Base-by-base conservation (phyloP, 805 yeast genomes). In the Candida bentonensis region DNA sequence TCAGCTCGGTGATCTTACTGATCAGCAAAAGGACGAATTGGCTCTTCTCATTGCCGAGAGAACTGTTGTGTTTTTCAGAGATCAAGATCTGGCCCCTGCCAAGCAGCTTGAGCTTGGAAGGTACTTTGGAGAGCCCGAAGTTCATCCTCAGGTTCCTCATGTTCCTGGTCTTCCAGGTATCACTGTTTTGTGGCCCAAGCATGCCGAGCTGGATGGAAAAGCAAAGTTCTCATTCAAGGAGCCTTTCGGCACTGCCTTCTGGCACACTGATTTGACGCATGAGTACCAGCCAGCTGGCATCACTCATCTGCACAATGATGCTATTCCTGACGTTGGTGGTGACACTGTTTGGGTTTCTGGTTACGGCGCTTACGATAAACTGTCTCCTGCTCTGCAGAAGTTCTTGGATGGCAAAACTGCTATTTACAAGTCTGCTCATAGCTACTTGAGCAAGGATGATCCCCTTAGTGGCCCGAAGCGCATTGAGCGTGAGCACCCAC, bases 241-340 rank as follows among this genome's bases (percentile, higher is more conserved):
- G 21, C 49, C 49, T 9, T 30, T 30, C 36, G 36, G 36, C 17
- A 30, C 36, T 11, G 36, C 36, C 36, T 30, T 47, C 40, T 82
- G 85, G 83, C 92, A 83, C 61, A 70, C 83, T 9, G 94, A 83
- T 58, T 79, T 80, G 39, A 73, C 85, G 22, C 82, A 79, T 59
- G 92, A 82, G 60, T 69, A 69, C 42, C 84, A 78, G 56, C 82
- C 88, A 11, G 81, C 89, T 13, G 82, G 82, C 15, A 66, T 73
- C 46, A 82, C 94, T 0, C 72, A 79, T 49, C 77, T 82, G 54
- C 67, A 75, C 17, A 75, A 79, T 46, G 64, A 80, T 41, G 82
- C 79, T 47, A 68, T 69, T 27, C 78, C 78, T 23, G 75, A 70
- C 21, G 60, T 56, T 23, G 67, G 67, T 13, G 80, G 79, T n/a